These are phyloP conservation scores for Arachis hypogaea DNA, from an alignment of 306 rosid species.

Conservation along the genomic window DNA sequence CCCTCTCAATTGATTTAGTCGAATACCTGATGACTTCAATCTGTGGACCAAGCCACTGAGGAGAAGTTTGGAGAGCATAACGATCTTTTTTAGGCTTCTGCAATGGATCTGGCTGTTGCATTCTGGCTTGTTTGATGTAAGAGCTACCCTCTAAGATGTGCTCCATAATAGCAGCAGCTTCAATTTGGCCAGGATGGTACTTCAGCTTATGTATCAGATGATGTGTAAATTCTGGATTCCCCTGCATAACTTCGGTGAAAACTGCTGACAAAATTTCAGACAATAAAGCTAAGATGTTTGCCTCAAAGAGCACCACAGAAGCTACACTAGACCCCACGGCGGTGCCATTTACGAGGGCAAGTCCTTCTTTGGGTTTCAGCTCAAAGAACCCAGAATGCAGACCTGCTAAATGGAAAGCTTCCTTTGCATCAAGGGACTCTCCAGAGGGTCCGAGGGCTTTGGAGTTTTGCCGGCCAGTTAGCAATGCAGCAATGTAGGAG, in stretches of 20 bases:
- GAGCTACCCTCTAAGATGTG: conserved; percentile 55
- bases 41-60: conserved; percentile 62
- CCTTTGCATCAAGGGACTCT: conserved; percentile 41
- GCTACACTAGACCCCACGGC: conserved; percentile 54
- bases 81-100: conserved; percentile 56
- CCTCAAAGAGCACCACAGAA: conserved; percentile 49
- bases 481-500: conserved; percentile 48
- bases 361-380: conserved; percentile 51
- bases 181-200: conserved; percentile 55
- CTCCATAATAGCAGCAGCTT: conserved; percentile 57
- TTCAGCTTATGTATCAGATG: conserved; percentile 54
- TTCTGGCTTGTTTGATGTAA: conserved; percentile 35
- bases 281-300: conserved; percentile 49
- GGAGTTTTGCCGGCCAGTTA: conserved; percentile 43
- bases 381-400: conserved; percentile 45
- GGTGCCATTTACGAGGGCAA: conserved; percentile 53
- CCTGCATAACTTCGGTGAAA: conserved; percentile 54
- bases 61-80: conserved; percentile 55
- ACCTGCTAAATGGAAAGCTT: conserved; percentile 51
- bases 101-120: conserved; percentile 43
- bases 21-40: conserved; percentile 51
- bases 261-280: conserved; percentile 48
- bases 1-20: conserved; percentile 51
- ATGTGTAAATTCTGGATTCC: conserved; percentile 48
- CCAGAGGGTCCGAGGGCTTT: conserved; percentile 50